Evolutionary conservation across 2,329 filamentous ascomycete species (phyloP).

Genomic region (Fusarium sp.): DNA sequence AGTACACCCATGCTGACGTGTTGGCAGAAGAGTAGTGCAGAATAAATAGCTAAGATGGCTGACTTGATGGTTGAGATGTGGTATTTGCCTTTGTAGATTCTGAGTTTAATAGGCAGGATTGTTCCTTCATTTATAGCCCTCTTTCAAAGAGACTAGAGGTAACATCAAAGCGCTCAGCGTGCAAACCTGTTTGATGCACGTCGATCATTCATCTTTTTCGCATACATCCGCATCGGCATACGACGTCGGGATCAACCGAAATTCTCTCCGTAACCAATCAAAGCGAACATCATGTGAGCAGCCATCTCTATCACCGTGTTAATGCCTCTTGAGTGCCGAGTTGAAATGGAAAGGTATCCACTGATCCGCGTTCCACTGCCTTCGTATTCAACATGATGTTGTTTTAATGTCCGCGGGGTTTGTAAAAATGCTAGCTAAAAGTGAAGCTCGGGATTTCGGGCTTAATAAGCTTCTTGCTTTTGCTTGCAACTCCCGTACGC

Average conservation of each 20-base stretch:
- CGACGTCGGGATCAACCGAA: neutral
- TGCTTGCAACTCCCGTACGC: neutral
- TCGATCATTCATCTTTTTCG: neutral
- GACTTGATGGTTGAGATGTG: too few species aligned
- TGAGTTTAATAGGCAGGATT: accelerated
- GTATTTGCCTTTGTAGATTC: neutral
- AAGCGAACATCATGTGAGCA: neutral
- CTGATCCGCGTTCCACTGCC: neutral
- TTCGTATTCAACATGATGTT: neutral
- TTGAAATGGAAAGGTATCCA: neutral
- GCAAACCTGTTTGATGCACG: neutral
- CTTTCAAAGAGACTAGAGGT: neutral
- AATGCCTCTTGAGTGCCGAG: neutral
- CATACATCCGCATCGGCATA: neutral
- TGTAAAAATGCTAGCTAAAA: neutral
- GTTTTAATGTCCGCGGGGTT: neutral
- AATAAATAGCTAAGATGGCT: neutral
- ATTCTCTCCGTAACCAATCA: neutral
- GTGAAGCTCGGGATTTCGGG: neutral
- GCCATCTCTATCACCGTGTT: neutral
- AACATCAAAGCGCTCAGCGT: neutral
- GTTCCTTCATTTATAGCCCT: neutral
- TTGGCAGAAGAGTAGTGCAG: neutral
- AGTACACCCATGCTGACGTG: neutral
- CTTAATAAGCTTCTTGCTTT: neutral